phyloP scores from a whole-genome alignment of 257 asterid species.

The Ehretia macrophylla region DNA sequence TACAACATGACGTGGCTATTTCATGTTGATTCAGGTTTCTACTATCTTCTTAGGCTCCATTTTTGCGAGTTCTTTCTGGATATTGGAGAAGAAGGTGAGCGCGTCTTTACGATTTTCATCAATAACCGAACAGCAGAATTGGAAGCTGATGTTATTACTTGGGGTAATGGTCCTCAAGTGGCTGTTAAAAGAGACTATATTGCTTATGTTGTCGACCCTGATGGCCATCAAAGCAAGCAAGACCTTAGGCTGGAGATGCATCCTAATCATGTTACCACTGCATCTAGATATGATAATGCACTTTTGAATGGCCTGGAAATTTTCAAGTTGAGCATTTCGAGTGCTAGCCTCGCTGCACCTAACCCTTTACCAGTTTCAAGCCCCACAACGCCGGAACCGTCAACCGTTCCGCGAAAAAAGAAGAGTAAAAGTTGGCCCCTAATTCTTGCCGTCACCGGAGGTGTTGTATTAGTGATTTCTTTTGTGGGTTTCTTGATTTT shows the following conservation, averaged over 20 bases:
- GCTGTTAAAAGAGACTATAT: slow-evolving; percentile 44
- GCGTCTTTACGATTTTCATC: slow-evolving; percentile 28
- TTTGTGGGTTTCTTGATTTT: slow-evolving; percentile 19
- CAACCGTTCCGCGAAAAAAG: not conserved
- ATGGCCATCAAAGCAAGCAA: slow-evolving; percentile 17
- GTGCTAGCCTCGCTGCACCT: slow-evolving; percentile 36
- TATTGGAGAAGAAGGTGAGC: not conserved
- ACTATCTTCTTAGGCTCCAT: slow-evolving; percentile 47
- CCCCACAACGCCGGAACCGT: not conserved
- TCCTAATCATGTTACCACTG: slow-evolving; percentile 23
- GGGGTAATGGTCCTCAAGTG: slow-evolving; percentile 19
- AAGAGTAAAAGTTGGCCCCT: not conserved
- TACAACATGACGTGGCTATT: slow-evolving; percentile 37
- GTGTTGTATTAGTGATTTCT: slow-evolving; percentile 10
- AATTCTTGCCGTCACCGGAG: slow-evolving; percentile 12
- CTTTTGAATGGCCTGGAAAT: slow-evolving; percentile 61
- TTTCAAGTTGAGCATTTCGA: slow-evolving; percentile 39
- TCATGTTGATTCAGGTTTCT: slow-evolving; percentile 45
- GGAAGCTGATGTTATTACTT: slow-evolving; percentile 18
- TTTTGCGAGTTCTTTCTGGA: slow-evolving; percentile 36
- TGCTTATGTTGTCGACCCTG: slow-evolving; percentile 8
- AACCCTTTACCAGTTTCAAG: slow-evolving; percentile 21
- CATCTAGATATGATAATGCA: slow-evolving; percentile 2
- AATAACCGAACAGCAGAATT: slow-evolving; percentile 10
- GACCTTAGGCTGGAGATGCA: slow-evolving; percentile 25